Evolutionary conservation across 169 alveolate species (phyloP).

Genomic region (Cryptosporidium tyzzeri): DNA sequence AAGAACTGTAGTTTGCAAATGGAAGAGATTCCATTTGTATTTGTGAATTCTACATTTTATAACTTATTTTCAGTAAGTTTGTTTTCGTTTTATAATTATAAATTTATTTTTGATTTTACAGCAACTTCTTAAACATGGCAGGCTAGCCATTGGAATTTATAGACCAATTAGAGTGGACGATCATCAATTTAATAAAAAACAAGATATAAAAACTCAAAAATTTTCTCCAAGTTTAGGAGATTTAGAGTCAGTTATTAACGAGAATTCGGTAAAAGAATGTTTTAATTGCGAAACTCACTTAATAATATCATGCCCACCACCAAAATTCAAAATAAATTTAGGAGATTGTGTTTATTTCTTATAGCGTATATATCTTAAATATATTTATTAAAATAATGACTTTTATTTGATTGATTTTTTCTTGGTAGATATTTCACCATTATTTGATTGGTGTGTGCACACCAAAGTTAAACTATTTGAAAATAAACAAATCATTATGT

Average conservation of each 20-base stretch:
- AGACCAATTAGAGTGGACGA: conserved; percentile 19
- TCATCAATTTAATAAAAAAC: neutral
- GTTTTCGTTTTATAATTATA: neutral
- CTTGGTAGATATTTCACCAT: neutral
- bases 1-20: conserved; percentile 7
- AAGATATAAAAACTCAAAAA: neutral
- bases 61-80: conserved; percentile 38
- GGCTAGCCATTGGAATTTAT: conserved; percentile 24
- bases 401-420: no score
- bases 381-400: neutral
- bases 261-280: conserved; percentile 2
- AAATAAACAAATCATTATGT: neutral
- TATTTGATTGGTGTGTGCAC: conserved; percentile 57
- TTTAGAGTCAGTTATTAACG: neutral
- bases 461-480: neutral
- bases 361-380: neutral
- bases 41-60: conserved; percentile 41
- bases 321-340: conserved; percentile 6
- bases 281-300: conserved; percentile 36
- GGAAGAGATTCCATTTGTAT: conserved; percentile 41
- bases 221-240: neutral
- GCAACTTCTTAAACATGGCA: conserved; percentile 23
- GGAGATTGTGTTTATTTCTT: conserved; percentile 43
- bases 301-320: conserved; percentile 50
- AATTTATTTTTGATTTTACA: neutral